Evolutionary conservation across 768 basidiomycete species (phyloP).

Genomic region (Rhodotorula diobovata): DNA sequence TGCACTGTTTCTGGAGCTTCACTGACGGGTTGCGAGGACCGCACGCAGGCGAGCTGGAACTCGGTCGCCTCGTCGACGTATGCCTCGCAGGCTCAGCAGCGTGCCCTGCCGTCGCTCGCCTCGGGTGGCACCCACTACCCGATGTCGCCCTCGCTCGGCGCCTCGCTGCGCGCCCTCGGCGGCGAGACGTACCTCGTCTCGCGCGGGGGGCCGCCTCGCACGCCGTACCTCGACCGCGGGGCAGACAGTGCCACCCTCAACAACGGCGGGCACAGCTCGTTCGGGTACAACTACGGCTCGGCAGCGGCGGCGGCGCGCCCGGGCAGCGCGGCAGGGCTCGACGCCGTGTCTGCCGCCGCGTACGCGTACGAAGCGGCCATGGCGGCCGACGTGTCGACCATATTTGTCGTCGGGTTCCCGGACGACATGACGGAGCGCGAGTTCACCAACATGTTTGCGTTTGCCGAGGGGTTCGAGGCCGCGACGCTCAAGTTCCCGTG

Average conservation of each 20-base stretch:
- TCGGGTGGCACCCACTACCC: background rate
- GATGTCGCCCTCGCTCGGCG: background rate
- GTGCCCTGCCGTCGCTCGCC: background rate
- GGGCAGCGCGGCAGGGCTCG: background rate
- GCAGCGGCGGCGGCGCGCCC: too few species aligned
- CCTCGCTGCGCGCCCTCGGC: background rate
- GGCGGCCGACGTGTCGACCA: conserved; percentile 39
- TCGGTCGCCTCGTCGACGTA: background rate
- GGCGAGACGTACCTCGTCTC: background rate
- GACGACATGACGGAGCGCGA: conserved; percentile 99
- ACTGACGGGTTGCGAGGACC: background rate
- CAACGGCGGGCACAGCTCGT: too few species aligned
- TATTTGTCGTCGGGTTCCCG: conserved; percentile 95
- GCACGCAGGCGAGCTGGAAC: conserved; percentile 23
- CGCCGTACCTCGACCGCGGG: background rate
- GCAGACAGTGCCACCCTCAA: too few species aligned
- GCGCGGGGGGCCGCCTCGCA: background rate
- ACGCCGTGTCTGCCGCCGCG: background rate
- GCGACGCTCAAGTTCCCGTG: conserved; percentile 90
- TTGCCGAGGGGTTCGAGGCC: conserved; percentile 90
- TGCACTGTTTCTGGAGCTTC: too few species aligned
- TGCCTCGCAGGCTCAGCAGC: background rate
- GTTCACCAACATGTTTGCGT: conserved; percentile 99
- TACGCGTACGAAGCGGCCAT: background rate
- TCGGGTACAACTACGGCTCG: too few species aligned